Evolutionary conservation across 345 rosid genomes (phyloP).

Genomic region (Odontarrhena argentea): DNA sequence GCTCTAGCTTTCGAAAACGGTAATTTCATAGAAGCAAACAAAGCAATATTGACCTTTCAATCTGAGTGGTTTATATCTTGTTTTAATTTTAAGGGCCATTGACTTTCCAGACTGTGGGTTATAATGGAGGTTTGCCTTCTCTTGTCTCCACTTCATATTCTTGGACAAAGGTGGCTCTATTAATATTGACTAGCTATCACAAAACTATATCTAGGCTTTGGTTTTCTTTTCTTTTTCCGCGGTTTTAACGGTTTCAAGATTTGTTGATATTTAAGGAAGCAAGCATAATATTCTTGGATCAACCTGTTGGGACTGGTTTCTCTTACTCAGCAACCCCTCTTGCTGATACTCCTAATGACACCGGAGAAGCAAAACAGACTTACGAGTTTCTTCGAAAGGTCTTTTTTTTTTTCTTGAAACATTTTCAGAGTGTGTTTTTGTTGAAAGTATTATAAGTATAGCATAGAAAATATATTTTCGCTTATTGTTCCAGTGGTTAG

Average conservation of each 20-base stretch:
- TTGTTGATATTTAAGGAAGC: conserved; percentile 40
- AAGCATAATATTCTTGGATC: conserved; percentile 41
- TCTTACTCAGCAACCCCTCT: conserved; percentile 46
- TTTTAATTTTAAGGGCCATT: not conserved
- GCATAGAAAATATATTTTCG: no score
- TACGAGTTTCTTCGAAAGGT: conserved; percentile 15
- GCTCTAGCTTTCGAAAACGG: conserved; percentile 40
- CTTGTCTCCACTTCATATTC: conserved; percentile 54
- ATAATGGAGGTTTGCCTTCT: conserved; percentile 67
- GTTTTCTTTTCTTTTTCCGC: not conserved
- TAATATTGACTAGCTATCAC: not conserved
- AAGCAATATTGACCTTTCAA: not conserved
- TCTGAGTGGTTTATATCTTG: conserved; percentile 35
- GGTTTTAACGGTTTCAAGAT: not conserved
- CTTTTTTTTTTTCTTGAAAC: no score
- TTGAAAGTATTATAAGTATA: no score
- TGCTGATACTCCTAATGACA: conserved; percentile 47
- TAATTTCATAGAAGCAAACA: not conserved
- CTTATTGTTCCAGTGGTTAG: no score
- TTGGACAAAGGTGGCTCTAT: conserved; percentile 61
- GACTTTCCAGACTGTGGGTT: conserved; percentile 45
- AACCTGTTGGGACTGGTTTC: conserved; percentile 65
- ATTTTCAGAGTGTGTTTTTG: no score
- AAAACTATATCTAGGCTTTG: not conserved
- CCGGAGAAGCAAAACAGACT: conserved; percentile 33